Conservation (phyloP, 108 stramenopile genomes). For the Nitzschia sp. region DNA sequence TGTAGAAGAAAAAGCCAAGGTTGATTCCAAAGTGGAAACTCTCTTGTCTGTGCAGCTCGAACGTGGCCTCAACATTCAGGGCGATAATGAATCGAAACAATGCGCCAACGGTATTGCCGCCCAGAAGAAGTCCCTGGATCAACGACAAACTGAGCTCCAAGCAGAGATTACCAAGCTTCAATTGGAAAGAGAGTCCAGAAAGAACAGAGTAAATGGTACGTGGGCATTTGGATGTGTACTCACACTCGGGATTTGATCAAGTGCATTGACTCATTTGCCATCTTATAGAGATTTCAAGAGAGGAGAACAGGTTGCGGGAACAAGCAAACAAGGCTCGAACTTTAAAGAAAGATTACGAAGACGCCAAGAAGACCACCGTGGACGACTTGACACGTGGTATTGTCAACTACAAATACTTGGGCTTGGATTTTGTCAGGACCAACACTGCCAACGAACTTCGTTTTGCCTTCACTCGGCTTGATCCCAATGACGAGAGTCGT, state of each 20-base stretch:
- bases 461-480: slow-evolving; percentile 52
- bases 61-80: slow-evolving; percentile 20
- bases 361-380: slow-evolving; percentile 47
- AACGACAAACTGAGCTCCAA: slow-evolving; percentile 5
- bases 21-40: slow-evolving; percentile 28
- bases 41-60: slow-evolving; percentile 31
- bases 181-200: slow-evolving; percentile 22
- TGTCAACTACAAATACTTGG: slow-evolving; percentile 56
- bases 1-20: slow-evolving; percentile 23
- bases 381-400: slow-evolving; percentile 61
- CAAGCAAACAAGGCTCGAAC: slow-evolving; percentile 30
- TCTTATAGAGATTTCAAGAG: slow-evolving; percentile 19
- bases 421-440: slow-evolving; percentile 51
- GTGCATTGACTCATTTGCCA: not conserved
- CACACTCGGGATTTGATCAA: not conserved
- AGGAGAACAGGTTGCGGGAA: slow-evolving; percentile 26
- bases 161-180: slow-evolving; percentile 25
- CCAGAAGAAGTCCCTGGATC: slow-evolving; percentile 19
- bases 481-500: slow-evolving; percentile 38
- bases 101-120: slow-evolving; percentile 16
- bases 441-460: slow-evolving; percentile 37
- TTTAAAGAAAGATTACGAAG: slow-evolving; percentile 34
- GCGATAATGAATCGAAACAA: slow-evolving; percentile 15
- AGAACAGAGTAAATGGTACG: slow-evolving; percentile 34
- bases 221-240: not conserved